phyloP scores from a whole-genome alignment of 2,329 filamentous ascomycete genomes.

The Helicocarpus griseus region DNA sequence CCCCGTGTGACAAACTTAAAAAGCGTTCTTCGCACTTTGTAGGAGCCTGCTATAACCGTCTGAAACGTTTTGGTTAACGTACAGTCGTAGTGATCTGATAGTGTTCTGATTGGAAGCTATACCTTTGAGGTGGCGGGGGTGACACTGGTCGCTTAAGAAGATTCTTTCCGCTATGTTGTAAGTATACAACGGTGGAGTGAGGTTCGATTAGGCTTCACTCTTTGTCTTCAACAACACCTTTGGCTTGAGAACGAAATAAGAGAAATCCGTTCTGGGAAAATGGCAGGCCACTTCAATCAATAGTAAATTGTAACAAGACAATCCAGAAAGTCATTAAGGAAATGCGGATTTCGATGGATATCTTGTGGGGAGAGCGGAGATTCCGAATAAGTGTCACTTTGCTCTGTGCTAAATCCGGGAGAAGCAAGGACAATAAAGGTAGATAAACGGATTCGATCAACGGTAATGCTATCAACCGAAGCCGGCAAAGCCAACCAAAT shows the following conservation, averaged over 20 bases:
- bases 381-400: slow-evolving; percentile 3
- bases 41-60: background rate
- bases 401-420: background rate
- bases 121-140: too few relatives aligned
- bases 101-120: too few relatives aligned
- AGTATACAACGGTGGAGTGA: background rate
- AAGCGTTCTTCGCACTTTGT: background rate
- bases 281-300: background rate
- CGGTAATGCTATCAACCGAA: background rate
- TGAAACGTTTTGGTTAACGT: background rate
- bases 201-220: slow-evolving; percentile 1
- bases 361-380: slow-evolving; percentile 2
- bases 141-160: too few relatives aligned
- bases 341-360: background rate
- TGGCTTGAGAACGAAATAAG: background rate
- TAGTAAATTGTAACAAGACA: slow-evolving; percentile 1
- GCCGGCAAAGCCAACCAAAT: background rate
- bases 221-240: background rate
- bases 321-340: background rate
- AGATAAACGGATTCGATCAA: slow-evolving; percentile 1
- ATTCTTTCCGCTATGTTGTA: too few relatives aligned
- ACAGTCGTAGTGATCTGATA: background rate
- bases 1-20: background rate
- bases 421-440: background rate
- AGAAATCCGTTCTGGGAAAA: background rate